Percentiles rank a stretch among this genome's conserved stretches.
phyloP scores from a whole-genome alignment of 2,329 filamentous ascomycete species.

The Botrytis sinoallii region DNA sequence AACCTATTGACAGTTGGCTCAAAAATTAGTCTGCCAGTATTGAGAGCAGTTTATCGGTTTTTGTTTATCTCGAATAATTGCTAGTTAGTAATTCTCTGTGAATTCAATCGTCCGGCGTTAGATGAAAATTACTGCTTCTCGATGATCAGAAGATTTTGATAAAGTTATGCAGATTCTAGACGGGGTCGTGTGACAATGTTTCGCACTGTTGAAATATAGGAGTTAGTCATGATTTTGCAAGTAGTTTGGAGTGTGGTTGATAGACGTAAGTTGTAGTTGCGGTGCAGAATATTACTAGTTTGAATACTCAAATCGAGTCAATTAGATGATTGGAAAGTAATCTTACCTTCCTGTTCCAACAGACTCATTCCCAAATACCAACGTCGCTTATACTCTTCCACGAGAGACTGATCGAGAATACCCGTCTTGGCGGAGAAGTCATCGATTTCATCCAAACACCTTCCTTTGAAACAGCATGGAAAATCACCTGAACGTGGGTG shows the following conservation, averaged over 20 bases:
- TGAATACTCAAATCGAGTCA: background rate
- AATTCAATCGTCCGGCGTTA: too few relatives aligned
- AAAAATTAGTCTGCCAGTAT: background rate
- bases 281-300: background rate
- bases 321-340: background rate
- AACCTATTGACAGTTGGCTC: background rate
- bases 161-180: background rate
- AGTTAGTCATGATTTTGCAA: background rate
- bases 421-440: background rate
- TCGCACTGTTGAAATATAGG: background rate
- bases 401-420: accelerated
- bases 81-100: background rate
- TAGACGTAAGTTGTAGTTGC: background rate
- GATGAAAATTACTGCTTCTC: too few relatives aligned
- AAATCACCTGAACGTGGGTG: background rate
- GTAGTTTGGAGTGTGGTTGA: background rate
- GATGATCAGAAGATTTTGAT: background rate
- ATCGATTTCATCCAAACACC: background rate
- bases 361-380: background rate
- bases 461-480: background rate
- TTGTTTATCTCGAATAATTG: background rate
- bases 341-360: background rate
- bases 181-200: background rate
- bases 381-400: background rate
- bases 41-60: background rate